phyloP scores from a whole-genome alignment of 345 rosid genomes.

The Clausena lansium region DNA sequence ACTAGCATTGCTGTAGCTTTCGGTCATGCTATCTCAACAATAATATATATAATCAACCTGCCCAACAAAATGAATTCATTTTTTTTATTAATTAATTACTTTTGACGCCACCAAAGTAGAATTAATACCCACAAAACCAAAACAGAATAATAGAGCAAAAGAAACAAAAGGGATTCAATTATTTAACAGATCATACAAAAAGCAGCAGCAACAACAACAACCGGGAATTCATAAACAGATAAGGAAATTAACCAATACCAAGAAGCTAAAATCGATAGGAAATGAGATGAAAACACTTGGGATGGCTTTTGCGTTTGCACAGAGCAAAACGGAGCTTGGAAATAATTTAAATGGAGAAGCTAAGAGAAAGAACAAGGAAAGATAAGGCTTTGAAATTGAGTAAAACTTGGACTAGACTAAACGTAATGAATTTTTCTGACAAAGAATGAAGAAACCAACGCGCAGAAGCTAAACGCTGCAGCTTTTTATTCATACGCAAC shows the following conservation, averaged over 20 bases:
- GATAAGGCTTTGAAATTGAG: too few relatives aligned
- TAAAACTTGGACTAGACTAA: too few relatives aligned
- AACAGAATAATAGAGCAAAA: background rate
- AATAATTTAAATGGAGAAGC: too few relatives aligned
- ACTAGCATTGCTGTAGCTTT: slow-evolving; percentile 55
- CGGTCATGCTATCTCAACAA: slow-evolving; percentile 43
- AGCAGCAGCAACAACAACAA: background rate
- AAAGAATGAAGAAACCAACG: too few relatives aligned
- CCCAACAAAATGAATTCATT: background rate
- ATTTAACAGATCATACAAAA: background rate
- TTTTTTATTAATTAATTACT: background rate
- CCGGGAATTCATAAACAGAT: background rate
- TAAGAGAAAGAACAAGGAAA: too few relatives aligned
- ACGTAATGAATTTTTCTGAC: too few relatives aligned
- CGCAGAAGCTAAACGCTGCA: too few relatives aligned
- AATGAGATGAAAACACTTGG: too few relatives aligned
- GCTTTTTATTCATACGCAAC: too few relatives aligned
- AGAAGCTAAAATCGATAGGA: background rate
- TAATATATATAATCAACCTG: background rate
- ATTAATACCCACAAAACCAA: background rate
- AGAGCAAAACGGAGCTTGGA: too few relatives aligned
- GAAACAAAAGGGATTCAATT: background rate
- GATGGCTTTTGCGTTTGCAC: too few relatives aligned
- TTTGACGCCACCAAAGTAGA: background rate
- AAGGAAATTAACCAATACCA: slow-evolving; percentile 5